These are phyloP conservation scores for Halophytophthora polymorphica DNA, from an alignment of 352 stramenopile genomes.

Conservation along the genomic window DNA sequence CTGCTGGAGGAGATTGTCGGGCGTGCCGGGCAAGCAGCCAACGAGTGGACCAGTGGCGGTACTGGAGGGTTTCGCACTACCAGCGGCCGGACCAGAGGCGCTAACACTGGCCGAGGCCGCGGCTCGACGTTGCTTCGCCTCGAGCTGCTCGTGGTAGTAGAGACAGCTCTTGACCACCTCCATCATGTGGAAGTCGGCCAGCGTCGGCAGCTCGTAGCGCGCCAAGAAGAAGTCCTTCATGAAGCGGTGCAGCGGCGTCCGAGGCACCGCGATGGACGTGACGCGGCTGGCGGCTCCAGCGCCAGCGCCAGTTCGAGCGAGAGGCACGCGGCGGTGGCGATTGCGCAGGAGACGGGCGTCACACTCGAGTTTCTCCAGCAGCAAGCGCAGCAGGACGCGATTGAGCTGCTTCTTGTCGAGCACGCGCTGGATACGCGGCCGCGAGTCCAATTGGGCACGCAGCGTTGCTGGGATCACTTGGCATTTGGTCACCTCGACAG, in stretches of 20 bases:
- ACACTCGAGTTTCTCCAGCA: slow-evolving; percentile 56
- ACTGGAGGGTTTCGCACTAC: not conserved
- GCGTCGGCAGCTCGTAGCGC: slow-evolving; percentile 49
- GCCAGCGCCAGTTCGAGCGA: not conserved
- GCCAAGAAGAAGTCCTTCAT: slow-evolving; percentile 58
- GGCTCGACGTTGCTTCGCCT: slow-evolving; percentile 9
- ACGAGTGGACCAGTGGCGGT: not conserved
- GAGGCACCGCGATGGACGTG: slow-evolving; percentile 4
- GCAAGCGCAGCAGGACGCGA: slow-evolving; percentile 38
- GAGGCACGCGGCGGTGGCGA: slow-evolving; percentile 11
- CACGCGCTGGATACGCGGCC: slow-evolving; percentile 49
- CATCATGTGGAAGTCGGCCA: slow-evolving; percentile 71
- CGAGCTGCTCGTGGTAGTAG: slow-evolving; percentile 48
- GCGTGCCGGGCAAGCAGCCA: not conserved
- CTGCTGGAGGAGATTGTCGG: slow-evolving; percentile 17
- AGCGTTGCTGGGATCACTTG: slow-evolving; percentile 44
- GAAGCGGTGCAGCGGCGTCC: slow-evolving; percentile 37
- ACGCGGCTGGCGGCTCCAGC: not conserved
- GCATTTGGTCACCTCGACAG: slow-evolving; percentile 31
- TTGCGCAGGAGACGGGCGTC: slow-evolving; percentile 30
- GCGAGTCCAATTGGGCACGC: slow-evolving; percentile 46
- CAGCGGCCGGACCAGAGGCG: slow-evolving; percentile 5
- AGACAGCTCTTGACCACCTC: slow-evolving; percentile 63
- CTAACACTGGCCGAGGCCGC: slow-evolving; percentile 10
- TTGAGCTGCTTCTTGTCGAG: slow-evolving; percentile 46